Base-by-base conservation (phyloP, 2,329 filamentous ascomycete genomes). In the Rhexocercosporidium sp. region DNA sequence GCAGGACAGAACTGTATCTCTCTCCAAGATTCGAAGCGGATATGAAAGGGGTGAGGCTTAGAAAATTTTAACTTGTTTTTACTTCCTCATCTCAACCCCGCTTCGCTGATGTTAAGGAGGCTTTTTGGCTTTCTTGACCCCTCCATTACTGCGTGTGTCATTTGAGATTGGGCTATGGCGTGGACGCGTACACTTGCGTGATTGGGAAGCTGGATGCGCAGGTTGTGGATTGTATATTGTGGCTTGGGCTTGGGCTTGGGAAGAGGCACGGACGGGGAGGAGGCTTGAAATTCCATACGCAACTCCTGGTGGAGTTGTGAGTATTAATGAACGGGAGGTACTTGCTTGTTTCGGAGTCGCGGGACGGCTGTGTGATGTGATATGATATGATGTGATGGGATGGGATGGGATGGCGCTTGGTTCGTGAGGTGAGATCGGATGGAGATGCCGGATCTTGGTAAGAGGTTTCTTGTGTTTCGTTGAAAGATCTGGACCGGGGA, bases 211-310 rank as follows among this genome's bases (percentile, higher is more conserved):
- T 27, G 51, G 20, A 31, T 54, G 53, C 51, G 12, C 27, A 51
- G 7, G 18, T 14, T 57, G 53, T n/a, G 53, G 53, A n/a, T 25
- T 34, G 29, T 54, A 54, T 54, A 54, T 57, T 57, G 53, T 57
- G 53, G 53, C 53, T 57, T 54, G n/a, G n/a, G n/a, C 20, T 1
- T 8, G 20, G 22, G 12, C 31, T 49, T 49, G 46, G 3, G 46
- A 18, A 27, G 51, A 37, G n/a, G 53, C 53, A 57, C 53, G 31
- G 53, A 57, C 53, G 53, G 53, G 34, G 53, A 57, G 39, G 53
- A 57, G 53, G 53, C 31, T 25, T 57, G 31, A 25, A 8, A 25
- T 49, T 25, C 34, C 7, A 18, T 18, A 44, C 39, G 14, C 9
- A 44, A 16, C n/a, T 18, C 39, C n/a, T 44, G 16, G 3, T 46